A percentile compares a stretch with the other conserved stretches of the same genome.
These are phyloP conservation scores for Crucibulum laeve DNA, from an alignment of 768 basidiomycete genomes.

Conservation along the genomic window DNA sequence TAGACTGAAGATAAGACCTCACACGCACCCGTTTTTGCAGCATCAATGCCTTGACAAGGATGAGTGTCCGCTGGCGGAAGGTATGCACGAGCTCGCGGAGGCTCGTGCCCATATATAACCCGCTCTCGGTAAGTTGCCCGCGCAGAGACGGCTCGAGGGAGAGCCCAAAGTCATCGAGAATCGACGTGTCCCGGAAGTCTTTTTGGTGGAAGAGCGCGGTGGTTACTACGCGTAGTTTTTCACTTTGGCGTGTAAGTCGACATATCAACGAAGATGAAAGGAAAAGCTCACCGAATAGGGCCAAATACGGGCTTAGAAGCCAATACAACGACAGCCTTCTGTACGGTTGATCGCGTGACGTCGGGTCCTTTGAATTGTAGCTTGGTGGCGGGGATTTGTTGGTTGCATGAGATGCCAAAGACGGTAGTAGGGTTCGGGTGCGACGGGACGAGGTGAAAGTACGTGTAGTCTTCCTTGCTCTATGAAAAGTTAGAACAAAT, in stretches of 20 bases:
- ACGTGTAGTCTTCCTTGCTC: constrained; percentile 93
- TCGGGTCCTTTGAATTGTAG: constrained; percentile 77
- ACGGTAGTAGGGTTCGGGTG: constrained; percentile 72
- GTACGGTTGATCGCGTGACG: constrained; percentile 93
- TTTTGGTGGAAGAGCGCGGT: constrained; percentile 88
- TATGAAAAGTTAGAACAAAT: constrained; percentile 21
- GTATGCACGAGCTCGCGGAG: constrained; percentile 88
- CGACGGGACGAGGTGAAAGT: constrained; percentile 86
- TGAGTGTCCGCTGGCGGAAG: constrained; percentile 87
- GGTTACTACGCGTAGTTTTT: constrained; percentile 93
- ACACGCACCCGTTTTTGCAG: constrained; percentile 82
- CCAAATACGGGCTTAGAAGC: constrained; percentile 91
- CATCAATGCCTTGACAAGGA: constrained; percentile 93
- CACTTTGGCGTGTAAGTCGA: constrained; percentile 36
- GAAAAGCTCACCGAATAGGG: constrained; percentile 68
- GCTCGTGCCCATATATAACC: constrained; percentile 93
- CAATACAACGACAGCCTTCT: constrained; percentile 95
- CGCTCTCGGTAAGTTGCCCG: constrained; percentile 85
- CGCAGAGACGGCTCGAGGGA: constrained; percentile 75
- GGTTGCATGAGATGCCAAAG: constrained; percentile 98
- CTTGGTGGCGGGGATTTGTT: constrained; percentile 81
- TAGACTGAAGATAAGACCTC: not conserved
- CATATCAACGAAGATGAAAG: not conserved
- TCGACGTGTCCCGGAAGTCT: constrained; percentile 83
- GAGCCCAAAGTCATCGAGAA: constrained; percentile 83